phyloP scores from a whole-genome alignment of 2,329 filamentous ascomycete species.

The Lecanosticta acicola region DNA sequence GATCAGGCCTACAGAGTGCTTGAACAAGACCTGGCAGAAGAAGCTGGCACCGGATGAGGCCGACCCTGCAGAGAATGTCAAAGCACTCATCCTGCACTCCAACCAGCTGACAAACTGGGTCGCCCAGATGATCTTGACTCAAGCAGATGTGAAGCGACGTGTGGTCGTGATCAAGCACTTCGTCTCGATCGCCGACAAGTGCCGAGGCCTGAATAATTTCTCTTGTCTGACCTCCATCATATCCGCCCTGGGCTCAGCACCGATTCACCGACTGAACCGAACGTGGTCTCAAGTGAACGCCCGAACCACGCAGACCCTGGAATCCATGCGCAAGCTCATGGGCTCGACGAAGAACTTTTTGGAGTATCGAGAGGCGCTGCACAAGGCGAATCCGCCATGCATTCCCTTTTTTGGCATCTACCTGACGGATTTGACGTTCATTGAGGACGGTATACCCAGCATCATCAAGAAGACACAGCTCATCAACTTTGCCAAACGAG shows the following conservation, averaged over 20 bases:
- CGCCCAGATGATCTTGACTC: slow-evolving; percentile 95
- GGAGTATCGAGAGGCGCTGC: slow-evolving; percentile 88
- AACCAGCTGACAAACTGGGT: slow-evolving; percentile 99
- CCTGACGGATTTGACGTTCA: slow-evolving; percentile 94
- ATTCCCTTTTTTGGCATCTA: slow-evolving; percentile 99
- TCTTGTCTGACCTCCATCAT: slow-evolving; percentile 97
- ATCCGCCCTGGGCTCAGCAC: slow-evolving; percentile 87
- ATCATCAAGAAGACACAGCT: slow-evolving; percentile 93
- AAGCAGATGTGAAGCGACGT: slow-evolving; percentile 89
- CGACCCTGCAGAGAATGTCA: slow-evolving; percentile 88
- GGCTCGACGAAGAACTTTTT: slow-evolving; percentile 97
- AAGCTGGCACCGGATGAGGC: slow-evolving; percentile 75
- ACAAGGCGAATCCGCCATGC: slow-evolving; percentile 89
- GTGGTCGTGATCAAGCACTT: slow-evolving; percentile 99
- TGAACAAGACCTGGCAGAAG: slow-evolving; percentile 99
- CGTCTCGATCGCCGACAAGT: slow-evolving; percentile 95
- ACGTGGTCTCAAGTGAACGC: slow-evolving; percentile 93
- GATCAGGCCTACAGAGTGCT: slow-evolving; percentile 89
- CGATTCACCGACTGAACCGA: slow-evolving; percentile 85
- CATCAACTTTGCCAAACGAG: slow-evolving; percentile 97
- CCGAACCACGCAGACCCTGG: slow-evolving; percentile 71
- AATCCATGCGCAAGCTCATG: slow-evolving; percentile 92
- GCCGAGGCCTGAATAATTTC: slow-evolving; percentile 87
- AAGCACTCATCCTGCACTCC: slow-evolving; percentile 91
- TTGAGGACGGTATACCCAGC: slow-evolving; percentile 95